Percentiles rank a stretch among this genome's conserved stretches.
Evolutionary conservation across 176 grass and related monocot species (phyloP).

Genomic region (Eragrostis nindensis): DNA sequence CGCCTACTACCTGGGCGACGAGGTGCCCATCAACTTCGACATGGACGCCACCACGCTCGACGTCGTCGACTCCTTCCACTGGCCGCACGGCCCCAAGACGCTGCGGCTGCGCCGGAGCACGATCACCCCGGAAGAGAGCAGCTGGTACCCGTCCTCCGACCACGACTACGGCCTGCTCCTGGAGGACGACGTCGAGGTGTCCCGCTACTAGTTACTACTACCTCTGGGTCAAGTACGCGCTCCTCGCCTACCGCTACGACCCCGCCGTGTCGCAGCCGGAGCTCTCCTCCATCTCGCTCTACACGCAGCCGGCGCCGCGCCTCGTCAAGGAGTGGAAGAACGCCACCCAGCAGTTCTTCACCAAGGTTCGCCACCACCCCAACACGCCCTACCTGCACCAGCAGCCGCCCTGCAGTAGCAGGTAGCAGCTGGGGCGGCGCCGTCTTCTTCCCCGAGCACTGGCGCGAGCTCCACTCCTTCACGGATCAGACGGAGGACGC

Average conservation of each 20-base stretch:
- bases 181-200: slow-evolving; percentile 99
- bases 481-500: slow-evolving; percentile 88
- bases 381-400: slow-evolving; percentile 98
- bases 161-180: slow-evolving; percentile 86
- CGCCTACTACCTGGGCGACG: slow-evolving; percentile 79
- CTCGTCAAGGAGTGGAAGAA: slow-evolving; percentile 80
- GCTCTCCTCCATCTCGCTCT: slow-evolving; percentile 91
- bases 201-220: slow-evolving; percentile 98
- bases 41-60: slow-evolving; percentile 76
- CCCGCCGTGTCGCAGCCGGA: slow-evolving; percentile 70
- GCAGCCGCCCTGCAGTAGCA: slow-evolving; percentile 94
- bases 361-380: slow-evolving; percentile 53
- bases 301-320: slow-evolving; percentile 94
- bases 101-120: slow-evolving; percentile 73
- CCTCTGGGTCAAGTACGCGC: slow-evolving; percentile 93
- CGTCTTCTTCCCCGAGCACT: slow-evolving; percentile 98
- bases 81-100: slow-evolving; percentile 75
- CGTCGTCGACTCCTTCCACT: slow-evolving; percentile 53
- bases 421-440: slow-evolving; percentile 99
- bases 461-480: slow-evolving; percentile 99
- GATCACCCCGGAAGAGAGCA: slow-evolving; percentile 80
- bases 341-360: slow-evolving; percentile 80
- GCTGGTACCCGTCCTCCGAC: slow-evolving; percentile 81
- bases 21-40: slow-evolving; percentile 78
- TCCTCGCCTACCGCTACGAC: slow-evolving; percentile 87